Evolutionary conservation across 2,329 filamentous ascomycete genomes (phyloP), one percentile per base, ranked within the genome.

Genomic region (Didymella pinodella): DNA sequence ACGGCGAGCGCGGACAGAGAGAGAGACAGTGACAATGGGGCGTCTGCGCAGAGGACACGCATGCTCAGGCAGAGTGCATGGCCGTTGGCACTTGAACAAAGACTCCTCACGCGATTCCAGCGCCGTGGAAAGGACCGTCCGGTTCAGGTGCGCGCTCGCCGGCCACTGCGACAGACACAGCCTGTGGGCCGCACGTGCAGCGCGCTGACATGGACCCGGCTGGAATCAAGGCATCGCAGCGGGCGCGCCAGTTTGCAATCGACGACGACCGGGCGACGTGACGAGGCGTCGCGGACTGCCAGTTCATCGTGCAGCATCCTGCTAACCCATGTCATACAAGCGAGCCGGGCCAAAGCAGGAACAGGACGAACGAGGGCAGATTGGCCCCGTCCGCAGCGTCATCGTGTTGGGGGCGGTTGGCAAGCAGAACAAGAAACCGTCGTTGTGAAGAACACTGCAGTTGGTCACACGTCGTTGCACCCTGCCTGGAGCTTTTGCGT

Each of bases 281-380:
- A 59, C 46, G 46, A 44, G 20, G 26, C 40, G 40, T 36, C 32
- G 56, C 41, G 26, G 46, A 59, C 40, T 60, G 57, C 57, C 57
- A 60, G 16, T 60, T 60, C 57, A 60, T 55, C 57, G 48, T 60
- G 57, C 57, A 60, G 34, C 57, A 44, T 40, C 52, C 12, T 14
- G 41, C 57, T 59, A 59, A 59, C 56, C 56, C 56, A 47, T 47
- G 40, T 54, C 56, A 58, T 59, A 41, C 56, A 55, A 55, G 51
- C 57, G 52, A 48, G 41, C 31, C 52, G 51, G 45, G 57, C 47
- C 57, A 52, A 60, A 52, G 57, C 57, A 60, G 57, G 57, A 60
- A 60, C 57, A 60, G 43, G 29, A 50, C 20, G 26, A 28, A 43
- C 48, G 25, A 53, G 34, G 34, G 36, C 44, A 32, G 40, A 28